Conservation (phyloP, 1,139 yeast genomes). For the Arxiozyma bovina region DNA sequence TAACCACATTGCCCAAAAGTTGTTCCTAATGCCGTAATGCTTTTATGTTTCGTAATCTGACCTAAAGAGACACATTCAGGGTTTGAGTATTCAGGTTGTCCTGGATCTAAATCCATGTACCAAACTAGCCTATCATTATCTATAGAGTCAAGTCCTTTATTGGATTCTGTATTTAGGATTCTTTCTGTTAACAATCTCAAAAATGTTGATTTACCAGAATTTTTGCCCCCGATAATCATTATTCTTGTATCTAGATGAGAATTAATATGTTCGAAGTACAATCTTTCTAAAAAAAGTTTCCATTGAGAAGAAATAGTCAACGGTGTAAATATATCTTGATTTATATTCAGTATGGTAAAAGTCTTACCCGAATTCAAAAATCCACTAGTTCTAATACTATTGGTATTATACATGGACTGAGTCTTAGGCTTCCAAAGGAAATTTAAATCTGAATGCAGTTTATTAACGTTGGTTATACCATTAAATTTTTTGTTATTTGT, state of each 20-base stretch:
- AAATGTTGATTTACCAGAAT: slow-evolving; percentile 78
- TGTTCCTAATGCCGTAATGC: slow-evolving; percentile 17
- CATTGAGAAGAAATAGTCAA: slow-evolving; percentile 20
- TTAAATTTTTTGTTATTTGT: slow-evolving; percentile 10
- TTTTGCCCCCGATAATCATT: slow-evolving; percentile 55
- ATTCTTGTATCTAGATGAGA: slow-evolving; percentile 30
- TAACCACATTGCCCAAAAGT: slow-evolving; percentile 20
- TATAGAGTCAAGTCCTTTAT: slow-evolving; percentile 9
- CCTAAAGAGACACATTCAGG: slow-evolving; percentile 47
- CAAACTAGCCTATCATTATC: slow-evolving; percentile 26
- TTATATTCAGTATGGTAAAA: slow-evolving; percentile 23
- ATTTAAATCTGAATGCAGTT: slow-evolving; percentile 15
- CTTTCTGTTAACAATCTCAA: slow-evolving; percentile 48
- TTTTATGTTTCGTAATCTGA: slow-evolving; percentile 12
- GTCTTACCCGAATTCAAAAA: neutral
- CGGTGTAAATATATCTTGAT: slow-evolving; percentile 25
- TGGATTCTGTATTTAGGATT: slow-evolving; percentile 17
- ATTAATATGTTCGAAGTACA: slow-evolving; percentile 14
- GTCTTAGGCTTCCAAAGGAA: slow-evolving; percentile 19
- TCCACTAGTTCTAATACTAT: neutral
- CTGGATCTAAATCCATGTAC: slow-evolving; percentile 79
- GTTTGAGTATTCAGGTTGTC: slow-evolving; percentile 71
- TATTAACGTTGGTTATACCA: slow-evolving; percentile 12
- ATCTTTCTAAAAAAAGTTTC: slow-evolving; percentile 15
- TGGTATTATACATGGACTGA: neutral